Percentiles rank a stretch among this genome's conserved stretches.
phyloP scores from a whole-genome alignment of 805 yeast genomes.

The Teunomyces pallodes region DNA sequence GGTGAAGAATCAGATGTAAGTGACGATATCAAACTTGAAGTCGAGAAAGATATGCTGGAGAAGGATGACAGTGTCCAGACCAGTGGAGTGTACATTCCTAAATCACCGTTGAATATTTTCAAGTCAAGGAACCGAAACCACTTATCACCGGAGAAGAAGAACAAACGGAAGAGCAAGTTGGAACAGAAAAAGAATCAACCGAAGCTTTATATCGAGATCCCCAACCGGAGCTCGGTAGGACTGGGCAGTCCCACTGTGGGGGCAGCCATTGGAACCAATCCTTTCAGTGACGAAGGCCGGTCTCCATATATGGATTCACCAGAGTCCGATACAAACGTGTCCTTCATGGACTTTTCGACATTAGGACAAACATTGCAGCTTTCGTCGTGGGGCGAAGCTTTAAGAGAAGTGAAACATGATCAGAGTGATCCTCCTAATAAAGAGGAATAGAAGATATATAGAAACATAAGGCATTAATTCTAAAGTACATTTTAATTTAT shows the following conservation, averaged over 20 bases:
- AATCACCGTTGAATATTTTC: slow-evolving; percentile 24
- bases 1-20: background rate
- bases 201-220: slow-evolving; percentile 18
- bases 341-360: slow-evolving; percentile 19
- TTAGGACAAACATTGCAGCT: slow-evolving; percentile 25
- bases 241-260: background rate
- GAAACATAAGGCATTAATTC: slow-evolving; percentile 1
- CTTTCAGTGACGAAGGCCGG: slow-evolving; percentile 8
- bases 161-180: background rate
- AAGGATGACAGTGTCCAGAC: background rate
- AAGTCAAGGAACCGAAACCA: slow-evolving; percentile 14
- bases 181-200: slow-evolving; percentile 10
- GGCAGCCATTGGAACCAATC: background rate
- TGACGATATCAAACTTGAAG: slow-evolving; percentile 7
- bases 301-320: slow-evolving; percentile 14
- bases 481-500: background rate
- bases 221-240: slow-evolving; percentile 7
- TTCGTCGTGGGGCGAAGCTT: slow-evolving; percentile 26
- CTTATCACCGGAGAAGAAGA: slow-evolving; percentile 3
- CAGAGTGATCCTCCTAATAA: background rate
- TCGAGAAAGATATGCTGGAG: slow-evolving; percentile 5
- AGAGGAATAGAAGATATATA: background rate
- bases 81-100: slow-evolving; percentile 29
- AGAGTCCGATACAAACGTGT: slow-evolving; percentile 7
- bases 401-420: slow-evolving; percentile 15